Conservation (phyloP, 1,284 basidiomycete genomes). For the Phellinidium pouzarii region DNA sequence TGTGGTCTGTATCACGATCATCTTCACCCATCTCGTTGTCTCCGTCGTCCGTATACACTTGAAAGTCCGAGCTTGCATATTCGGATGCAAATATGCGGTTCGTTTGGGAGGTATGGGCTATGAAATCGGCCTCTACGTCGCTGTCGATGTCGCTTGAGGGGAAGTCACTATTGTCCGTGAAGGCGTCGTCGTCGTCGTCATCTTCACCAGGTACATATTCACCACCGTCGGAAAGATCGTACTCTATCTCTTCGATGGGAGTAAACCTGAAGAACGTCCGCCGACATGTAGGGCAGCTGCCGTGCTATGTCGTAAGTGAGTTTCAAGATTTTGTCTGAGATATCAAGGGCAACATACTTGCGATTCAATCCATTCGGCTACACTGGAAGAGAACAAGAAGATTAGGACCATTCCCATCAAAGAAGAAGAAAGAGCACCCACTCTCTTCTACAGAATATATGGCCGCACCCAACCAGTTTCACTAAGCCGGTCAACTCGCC, state of each 20-base stretch:
- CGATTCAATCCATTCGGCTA: constrained; percentile 58
- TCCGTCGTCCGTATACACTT: constrained; percentile 26
- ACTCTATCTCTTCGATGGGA: constrained; percentile 45
- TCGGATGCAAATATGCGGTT: background rate
- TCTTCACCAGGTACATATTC: constrained; percentile 57
- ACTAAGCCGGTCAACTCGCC: constrained; percentile 39
- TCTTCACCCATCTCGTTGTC: constrained; percentile 29
- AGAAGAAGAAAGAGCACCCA: constrained; percentile 29
- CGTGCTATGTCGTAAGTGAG: constrained; percentile 38
- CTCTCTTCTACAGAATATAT: constrained; percentile 63
- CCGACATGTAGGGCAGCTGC: constrained; percentile 65
- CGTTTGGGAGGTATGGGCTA: constrained; percentile 22
- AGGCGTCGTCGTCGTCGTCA: constrained; percentile 43
- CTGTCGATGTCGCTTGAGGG: constrained; percentile 38
- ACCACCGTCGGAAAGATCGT: constrained; percentile 58
- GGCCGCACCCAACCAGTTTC: constrained; percentile 50
- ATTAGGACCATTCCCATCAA: constrained; percentile 3
- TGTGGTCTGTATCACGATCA: constrained; percentile 30
- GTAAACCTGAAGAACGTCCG: constrained; percentile 48
- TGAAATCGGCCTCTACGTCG: constrained; percentile 29
- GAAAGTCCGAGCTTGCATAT: background rate
- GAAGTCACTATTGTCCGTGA: constrained; percentile 21
- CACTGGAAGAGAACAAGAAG: constrained; percentile 31
- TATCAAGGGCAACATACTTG: constrained; percentile 32
- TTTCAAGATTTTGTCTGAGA: background rate